Base-by-base conservation (phyloP, 1,284 basidiomycete genomes). In the Rhodofomes roseus region DNA sequence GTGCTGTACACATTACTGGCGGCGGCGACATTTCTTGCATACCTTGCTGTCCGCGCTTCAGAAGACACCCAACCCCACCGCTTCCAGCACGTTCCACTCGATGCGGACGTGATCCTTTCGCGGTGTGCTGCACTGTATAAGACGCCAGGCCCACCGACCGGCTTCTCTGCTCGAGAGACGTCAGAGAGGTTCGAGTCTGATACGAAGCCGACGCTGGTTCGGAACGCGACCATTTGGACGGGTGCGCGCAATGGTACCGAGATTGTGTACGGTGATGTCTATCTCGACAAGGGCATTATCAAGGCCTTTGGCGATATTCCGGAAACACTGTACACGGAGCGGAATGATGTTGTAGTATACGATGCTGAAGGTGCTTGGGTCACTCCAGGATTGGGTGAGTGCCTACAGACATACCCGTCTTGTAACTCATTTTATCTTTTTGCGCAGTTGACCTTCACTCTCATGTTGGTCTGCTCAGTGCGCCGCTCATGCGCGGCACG, bases 211-310 rank as follows among this genome's bases (percentile, higher is more conserved):
- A 85, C 86, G 7, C 77, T 89, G 65, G 87, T 96, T 65, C 80
- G 80, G 69, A 94, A 95, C 71, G 91, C 85, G 1, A 86, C 84
- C 0, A 80, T 96, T 22, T 92, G 93, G 81, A 93, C 90, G 0
- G 92, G 92, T 23, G 81, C 81, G 48, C 73, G 85, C 31, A 82
- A 86, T 55, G 87, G 86, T 6, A 81, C 80, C 23, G 84, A 90
- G 65, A 74, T 90, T 40, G 70, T 91, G 20, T 73, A 80, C 29
- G 88, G 84, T 4, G 85, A 86, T 64, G 69, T 89, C 46, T 72
- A 85, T 25, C 71, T 89, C 46, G 81, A 86, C 63, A 78, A 80
- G 40, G 86, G 86, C 6, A 74, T 88, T 27, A 73, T 89, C 56
- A 81, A 78, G 66, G 77, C 75, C 1, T 72, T 87, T 53, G 86